Conservation (phyloP, 768 basidiomycete species). For the Lentinula raphanica region DNA sequence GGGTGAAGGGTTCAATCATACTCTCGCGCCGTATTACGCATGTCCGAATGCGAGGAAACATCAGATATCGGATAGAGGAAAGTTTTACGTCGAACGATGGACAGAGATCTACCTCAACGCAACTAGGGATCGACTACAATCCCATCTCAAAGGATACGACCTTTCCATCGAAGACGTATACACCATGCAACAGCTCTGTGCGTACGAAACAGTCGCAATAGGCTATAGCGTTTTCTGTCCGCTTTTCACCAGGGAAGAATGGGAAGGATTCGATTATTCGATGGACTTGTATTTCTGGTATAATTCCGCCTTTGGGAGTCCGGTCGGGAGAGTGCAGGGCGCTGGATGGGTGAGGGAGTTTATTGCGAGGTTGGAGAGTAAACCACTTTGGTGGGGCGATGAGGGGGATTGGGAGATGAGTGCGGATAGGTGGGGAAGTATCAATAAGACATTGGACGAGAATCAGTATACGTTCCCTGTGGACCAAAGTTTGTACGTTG, state of each 20-base stretch:
- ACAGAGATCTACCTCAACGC: conserved; percentile 62
- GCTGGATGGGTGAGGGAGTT: conserved; percentile 82
- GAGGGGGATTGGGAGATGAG: no score
- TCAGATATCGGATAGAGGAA: conserved; percentile 51
- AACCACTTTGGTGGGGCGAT: conserved; percentile 50
- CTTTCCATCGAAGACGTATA: conserved; percentile 67
- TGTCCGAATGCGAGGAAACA: conserved; percentile 57
- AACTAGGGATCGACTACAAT: conserved; percentile 56
- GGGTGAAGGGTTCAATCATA: conserved; percentile 68
- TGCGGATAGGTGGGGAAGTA: no score
- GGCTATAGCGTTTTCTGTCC: conserved; percentile 91
- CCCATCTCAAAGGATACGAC: conserved; percentile 54
- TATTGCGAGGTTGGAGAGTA: conserved; percentile 75
- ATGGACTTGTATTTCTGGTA: conserved; percentile 74
- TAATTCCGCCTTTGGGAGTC: conserved; percentile 75
- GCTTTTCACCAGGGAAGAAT: conserved; percentile 86
- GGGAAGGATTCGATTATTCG: conserved; percentile 90
- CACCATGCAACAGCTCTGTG: conserved; percentile 75
- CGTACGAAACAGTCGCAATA: conserved; percentile 90
- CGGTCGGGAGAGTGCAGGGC: conserved; percentile 70
- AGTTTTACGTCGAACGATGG: conserved; percentile 61
- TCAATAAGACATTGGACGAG: conserved; percentile 77
- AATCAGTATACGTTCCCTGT: conserved; percentile 67
- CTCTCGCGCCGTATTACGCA: conserved; percentile 78
- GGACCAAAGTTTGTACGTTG: conserved; percentile 71